Evolutionary conservation across 208 protist genomes (phyloP), one percentile per base, ranked within the genome.

Genomic region (Trypanosoma mega): DNA sequence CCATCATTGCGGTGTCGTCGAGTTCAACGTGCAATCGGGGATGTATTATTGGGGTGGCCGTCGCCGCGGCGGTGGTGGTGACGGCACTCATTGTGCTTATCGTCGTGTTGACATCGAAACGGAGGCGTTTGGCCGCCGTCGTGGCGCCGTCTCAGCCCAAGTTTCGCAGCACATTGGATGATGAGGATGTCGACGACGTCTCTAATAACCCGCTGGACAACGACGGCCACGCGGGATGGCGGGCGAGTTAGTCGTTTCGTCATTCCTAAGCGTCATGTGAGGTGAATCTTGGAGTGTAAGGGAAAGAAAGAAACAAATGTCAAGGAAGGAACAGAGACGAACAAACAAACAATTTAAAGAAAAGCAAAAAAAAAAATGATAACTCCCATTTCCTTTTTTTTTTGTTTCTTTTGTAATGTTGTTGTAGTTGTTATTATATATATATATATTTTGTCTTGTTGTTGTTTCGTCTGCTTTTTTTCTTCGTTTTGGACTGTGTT

Each of bases 51-150:
- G 80, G 65, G 26, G 59, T 92, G 27, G 85, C 85, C 24, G 76
- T 90, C 3, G 80, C 53, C 29, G 65, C 68, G 21, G 79, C 85
- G 7, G 72, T 90, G 16, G 64, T 89, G 18, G 67, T 76, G n/a
- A 59, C 74, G 11, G 63, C 78, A 14, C 59, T 89, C 20, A 74
- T 90, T 27, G 74, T 83, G 2, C 30, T 76, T 1, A 50, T 85
- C 2, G 78, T 92, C 34, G 82, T 92, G 4, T 21, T 84, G n/a
- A 81, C 72, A 9, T 89, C 81, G 43, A 92, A 92, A 72, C 81
- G 82, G 7, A 53, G 69, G 26, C 81, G 85, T 9, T 57, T 90
- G 21, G 85, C 85, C 39, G 78, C 79, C 14, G 85, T 90, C 14
- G 68, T 92, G 6, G 85, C 76, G 14, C 79, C 85, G 7, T 12